Evolutionary conservation across 2,329 filamentous ascomycete genomes (phyloP).

Genomic region (Cryphonectria radicalis): DNA sequence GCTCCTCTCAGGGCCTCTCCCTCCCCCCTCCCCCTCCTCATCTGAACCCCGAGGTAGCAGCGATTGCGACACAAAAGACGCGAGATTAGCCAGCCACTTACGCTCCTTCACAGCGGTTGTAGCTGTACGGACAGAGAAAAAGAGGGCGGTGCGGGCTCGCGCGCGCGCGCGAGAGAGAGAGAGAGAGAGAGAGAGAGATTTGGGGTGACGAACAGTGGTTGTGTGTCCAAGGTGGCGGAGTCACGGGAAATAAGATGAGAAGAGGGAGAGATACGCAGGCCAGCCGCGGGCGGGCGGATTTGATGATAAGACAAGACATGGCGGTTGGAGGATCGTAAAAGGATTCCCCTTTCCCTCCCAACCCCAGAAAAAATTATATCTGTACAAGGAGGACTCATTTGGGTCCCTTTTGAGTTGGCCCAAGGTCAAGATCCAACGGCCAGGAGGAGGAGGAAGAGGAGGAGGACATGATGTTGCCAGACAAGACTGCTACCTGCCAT

Average conservation of each 20-base stretch:
- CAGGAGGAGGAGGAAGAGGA: background rate
- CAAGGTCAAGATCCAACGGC: background rate
- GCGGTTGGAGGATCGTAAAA: too few relatives aligned
- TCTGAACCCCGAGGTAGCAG: constrained; percentile 11
- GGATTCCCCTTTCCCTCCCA: too few relatives aligned
- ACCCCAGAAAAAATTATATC: background rate
- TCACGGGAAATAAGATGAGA: constrained; percentile 19
- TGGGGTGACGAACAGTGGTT: background rate
- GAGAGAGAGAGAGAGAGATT: background rate
- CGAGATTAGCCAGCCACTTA: background rate
- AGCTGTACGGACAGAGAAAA: background rate
- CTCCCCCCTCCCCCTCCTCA: background rate
- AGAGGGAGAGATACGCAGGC: constrained; percentile 11
- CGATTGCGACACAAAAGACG: constrained; percentile 2
- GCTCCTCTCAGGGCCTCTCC: constrained; percentile 2
- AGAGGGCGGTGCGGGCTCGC: background rate
- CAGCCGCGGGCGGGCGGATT: background rate
- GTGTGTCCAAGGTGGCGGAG: constrained; percentile 17
- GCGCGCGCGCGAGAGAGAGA: too few relatives aligned
- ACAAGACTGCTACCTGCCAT: background rate
- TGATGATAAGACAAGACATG: background rate
- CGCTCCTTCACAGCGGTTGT: background rate
- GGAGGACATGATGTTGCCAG: background rate
- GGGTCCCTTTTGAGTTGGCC: background rate
- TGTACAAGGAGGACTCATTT: background rate